phyloP scores from a whole-genome alignment of 176 grass and related monocot species.

The Phoenix roebelenii region DNA sequence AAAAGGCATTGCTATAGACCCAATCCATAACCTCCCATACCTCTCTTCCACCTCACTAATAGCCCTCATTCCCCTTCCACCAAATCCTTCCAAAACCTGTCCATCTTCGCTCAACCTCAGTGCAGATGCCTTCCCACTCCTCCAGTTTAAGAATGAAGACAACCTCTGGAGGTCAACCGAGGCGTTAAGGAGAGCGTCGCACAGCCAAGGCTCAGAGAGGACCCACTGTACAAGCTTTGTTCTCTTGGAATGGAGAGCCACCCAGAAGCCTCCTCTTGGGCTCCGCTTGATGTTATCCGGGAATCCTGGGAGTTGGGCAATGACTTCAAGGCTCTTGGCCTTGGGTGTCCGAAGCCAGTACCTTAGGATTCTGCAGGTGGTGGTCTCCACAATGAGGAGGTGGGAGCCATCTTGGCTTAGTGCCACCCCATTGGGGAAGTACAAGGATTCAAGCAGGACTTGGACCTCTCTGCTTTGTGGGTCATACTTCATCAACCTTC shows the following conservation, averaged over 20 bases:
- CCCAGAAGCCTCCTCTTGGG: conserved; percentile 49
- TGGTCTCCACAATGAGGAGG: conserved; percentile 54
- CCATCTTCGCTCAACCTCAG: no score
- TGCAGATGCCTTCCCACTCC: no score
- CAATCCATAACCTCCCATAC: no score
- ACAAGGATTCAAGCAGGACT: conserved; percentile 34
- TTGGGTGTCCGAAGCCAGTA: conserved; percentile 37
- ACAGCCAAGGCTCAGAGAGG: no score
- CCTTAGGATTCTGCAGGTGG: conserved; percentile 31
- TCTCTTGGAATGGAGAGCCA: conserved; percentile 8
- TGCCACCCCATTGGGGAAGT: conserved; percentile 51
- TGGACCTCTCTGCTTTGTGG: conserved; percentile 12
- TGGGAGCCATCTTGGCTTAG: conserved; percentile 41
- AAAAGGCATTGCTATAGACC: no score
- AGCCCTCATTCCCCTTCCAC: no score
- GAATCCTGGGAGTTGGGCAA: conserved; percentile 26
- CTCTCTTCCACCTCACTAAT: no score
- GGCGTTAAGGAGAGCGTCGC: no score
- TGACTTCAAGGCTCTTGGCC: conserved; percentile 9
- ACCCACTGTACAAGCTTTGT: no score
- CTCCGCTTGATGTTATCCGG: conserved; percentile 63
- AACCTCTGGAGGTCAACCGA: no score
- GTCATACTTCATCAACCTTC: conserved; percentile 55
- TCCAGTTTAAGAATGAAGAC: no score
- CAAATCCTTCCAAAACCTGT: no score